Conservation (phyloP, 768 basidiomycete genomes). For the Suillus weaverae region DNA sequence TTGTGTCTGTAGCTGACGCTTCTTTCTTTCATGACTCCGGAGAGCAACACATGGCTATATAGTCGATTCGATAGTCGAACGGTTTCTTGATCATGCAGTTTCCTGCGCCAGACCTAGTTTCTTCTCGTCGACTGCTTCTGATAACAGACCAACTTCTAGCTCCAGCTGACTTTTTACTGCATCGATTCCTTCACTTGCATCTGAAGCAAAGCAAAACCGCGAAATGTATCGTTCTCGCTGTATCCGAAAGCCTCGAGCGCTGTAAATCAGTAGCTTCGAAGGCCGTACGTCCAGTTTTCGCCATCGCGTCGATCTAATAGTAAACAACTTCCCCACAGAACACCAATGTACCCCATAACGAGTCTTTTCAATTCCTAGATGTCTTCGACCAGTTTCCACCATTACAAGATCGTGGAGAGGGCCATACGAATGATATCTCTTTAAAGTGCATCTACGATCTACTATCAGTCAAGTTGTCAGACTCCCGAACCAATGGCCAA, state of each 20-base stretch:
- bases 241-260: slow-evolving; percentile 53
- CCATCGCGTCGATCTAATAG: background rate
- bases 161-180: slow-evolving; percentile 73
- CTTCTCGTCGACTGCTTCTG: slow-evolving; percentile 53
- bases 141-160: slow-evolving; percentile 71
- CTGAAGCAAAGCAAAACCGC: slow-evolving; percentile 45
- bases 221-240: slow-evolving; percentile 53
- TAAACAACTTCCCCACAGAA: slow-evolving; percentile 25
- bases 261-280: slow-evolving; percentile 67
- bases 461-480: slow-evolving; percentile 29
- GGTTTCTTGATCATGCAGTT: slow-evolving; percentile 38
- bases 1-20: background rate
- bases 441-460: slow-evolving; percentile 40
- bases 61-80: background rate
- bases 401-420: slow-evolving; percentile 14
- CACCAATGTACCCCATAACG: slow-evolving; percentile 36
- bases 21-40: background rate
- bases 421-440: slow-evolving; percentile 9
- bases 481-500: slow-evolving; percentile 10
- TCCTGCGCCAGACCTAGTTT: slow-evolving; percentile 51
- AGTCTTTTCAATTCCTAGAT: slow-evolving; percentile 56
- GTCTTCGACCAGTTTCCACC: slow-evolving; percentile 38
- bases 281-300: slow-evolving; percentile 48
- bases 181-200: slow-evolving; percentile 50
- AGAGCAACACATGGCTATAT: background rate